These are phyloP conservation scores for Pythium apleroticum DNA, from an alignment of 352 stramenopile species.

Conservation along the genomic window DNA sequence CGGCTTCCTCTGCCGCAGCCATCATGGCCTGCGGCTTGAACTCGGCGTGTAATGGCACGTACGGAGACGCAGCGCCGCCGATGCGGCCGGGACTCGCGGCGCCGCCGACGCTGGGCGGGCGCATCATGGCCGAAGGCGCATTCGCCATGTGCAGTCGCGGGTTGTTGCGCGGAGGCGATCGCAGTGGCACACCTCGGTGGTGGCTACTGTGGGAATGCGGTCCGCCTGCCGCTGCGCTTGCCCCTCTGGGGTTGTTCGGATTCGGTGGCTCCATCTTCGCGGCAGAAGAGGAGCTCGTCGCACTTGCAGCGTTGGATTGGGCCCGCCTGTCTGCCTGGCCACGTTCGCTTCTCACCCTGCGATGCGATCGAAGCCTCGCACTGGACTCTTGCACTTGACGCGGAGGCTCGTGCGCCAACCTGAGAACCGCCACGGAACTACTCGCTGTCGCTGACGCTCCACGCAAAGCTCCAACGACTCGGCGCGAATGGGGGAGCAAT, in stretches of 20 bases:
- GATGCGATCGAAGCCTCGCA: neutral
- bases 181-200: neutral
- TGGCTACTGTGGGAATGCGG: neutral
- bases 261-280: conserved; percentile 6
- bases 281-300: conserved; percentile 6
- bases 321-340: neutral
- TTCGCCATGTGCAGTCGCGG: conserved; percentile 14
- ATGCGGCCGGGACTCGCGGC: conserved; percentile 1
- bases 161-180: neutral
- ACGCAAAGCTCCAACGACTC: neutral
- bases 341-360: neutral
- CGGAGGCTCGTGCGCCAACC: neutral
- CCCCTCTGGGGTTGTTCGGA: conserved; percentile 5
- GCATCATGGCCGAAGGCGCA: conserved; percentile 6
- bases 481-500: neutral
- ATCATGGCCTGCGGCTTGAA: conserved; percentile 3
- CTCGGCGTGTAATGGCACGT: neutral
- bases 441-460: neutral
- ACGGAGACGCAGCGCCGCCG: neutral
- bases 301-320: neutral
- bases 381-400: neutral
- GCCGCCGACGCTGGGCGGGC: neutral
- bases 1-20: conserved; percentile 2
- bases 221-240: neutral
- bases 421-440: neutral